These are phyloP conservation scores for maize (Zea mays) DNA, from an alignment of 176 grass and related monocot genomes.

Conservation along the genomic window DNA sequence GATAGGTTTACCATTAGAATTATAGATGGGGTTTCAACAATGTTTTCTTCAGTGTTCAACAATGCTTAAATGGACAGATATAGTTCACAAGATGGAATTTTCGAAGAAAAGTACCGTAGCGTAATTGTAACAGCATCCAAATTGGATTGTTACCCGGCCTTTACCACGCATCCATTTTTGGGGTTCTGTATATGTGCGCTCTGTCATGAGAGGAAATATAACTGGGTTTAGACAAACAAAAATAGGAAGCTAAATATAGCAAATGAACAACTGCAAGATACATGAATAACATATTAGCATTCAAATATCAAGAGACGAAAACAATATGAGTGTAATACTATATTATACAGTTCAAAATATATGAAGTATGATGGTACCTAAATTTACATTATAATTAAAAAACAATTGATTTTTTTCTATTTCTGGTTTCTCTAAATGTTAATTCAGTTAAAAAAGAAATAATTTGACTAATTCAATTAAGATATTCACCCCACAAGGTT, in stretches of 20 bases:
- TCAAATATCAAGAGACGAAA: background rate
- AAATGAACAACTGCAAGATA: background rate
- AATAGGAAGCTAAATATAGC: background rate
- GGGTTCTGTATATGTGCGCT: constrained; percentile 71
- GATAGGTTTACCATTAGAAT: constrained; percentile 24
- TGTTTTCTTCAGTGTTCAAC: background rate
- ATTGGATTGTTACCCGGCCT: constrained; percentile 76
- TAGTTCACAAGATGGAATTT: constrained; percentile 19
- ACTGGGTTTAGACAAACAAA: constrained; percentile 19
- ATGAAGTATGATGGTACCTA: background rate
- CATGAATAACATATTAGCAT: constrained; percentile 3
- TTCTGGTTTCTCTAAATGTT: background rate
- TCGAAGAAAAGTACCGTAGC: constrained; percentile 53
- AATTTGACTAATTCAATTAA: constrained; percentile 4
- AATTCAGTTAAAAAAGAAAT: background rate
- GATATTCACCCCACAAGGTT: background rate
- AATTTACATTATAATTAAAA: background rate
- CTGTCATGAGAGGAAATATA: constrained; percentile 36
- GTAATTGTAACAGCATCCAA: constrained; percentile 93
- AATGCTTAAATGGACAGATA: constrained; percentile 21
- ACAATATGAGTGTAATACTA: background rate
- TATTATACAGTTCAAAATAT: constrained; percentile 1
- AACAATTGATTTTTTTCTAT: background rate
- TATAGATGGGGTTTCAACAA: constrained; percentile 5
- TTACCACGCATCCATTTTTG: constrained; percentile 94